Percentiles rank a stretch among this genome's conserved stretches.
phyloP scores from a whole-genome alignment of 1,284 basidiomycete genomes.

The Cerrena zonata region DNA sequence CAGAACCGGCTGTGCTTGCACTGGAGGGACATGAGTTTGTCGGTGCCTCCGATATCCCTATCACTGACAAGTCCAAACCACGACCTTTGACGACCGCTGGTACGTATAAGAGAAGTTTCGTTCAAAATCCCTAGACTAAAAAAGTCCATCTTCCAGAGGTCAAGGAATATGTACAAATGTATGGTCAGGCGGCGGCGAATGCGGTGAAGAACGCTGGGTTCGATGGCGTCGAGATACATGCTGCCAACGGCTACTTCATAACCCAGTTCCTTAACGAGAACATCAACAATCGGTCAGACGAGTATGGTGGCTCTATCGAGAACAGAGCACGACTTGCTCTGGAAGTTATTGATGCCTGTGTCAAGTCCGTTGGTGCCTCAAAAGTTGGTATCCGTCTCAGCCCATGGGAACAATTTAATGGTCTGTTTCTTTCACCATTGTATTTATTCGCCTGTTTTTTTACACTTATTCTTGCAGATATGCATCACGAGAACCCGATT shows the following conservation, averaged over 20 bases:
- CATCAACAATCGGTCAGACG: constrained; percentile 51
- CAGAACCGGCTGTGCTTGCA: constrained; percentile 25
- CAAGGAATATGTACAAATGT: constrained; percentile 36
- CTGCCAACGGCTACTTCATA: constrained; percentile 35
- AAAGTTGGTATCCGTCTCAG: constrained; percentile 47
- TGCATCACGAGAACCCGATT: constrained; percentile 44
- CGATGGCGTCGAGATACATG: constrained; percentile 36
- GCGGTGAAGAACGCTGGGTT: constrained; percentile 41
- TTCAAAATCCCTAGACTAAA: not conserved
- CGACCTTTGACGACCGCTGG: constrained; percentile 31
- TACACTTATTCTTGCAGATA: no score
- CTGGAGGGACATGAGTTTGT: constrained; percentile 32
- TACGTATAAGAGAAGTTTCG: constrained; percentile 2
- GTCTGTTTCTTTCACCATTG: constrained; percentile 21
- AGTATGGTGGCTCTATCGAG: constrained; percentile 53
- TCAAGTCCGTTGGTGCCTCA: constrained; percentile 32
- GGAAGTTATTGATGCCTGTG: constrained; percentile 42
- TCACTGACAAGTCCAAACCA: constrained; percentile 32
- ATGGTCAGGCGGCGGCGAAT: constrained; percentile 35
- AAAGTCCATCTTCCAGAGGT: constrained; percentile 24
- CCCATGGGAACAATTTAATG: constrained; percentile 44
- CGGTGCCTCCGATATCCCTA: constrained; percentile 37
- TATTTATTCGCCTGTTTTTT: not conserved
- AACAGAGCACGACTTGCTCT: constrained; percentile 48
- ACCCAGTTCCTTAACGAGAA: constrained; percentile 40